Base-by-base conservation (phyloP, 148 eudicot species). In the Polygonum maritimum region DNA sequence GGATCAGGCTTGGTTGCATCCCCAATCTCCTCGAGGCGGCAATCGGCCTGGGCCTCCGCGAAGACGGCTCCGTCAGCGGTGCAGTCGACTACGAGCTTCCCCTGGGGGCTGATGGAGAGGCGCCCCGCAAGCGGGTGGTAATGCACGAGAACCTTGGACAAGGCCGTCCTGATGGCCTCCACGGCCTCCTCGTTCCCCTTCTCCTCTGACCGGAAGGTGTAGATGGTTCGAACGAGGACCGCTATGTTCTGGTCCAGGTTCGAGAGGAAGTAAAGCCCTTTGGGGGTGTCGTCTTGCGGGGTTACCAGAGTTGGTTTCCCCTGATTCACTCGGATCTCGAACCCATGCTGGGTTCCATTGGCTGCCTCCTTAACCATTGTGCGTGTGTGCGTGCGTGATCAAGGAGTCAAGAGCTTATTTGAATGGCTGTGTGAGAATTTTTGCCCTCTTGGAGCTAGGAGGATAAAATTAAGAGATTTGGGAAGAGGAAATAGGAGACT, bases 111-210 rank as follows among this genome's bases (percentile, higher is more conserved):
- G 35, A 83, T 81, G 1, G 81, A 81, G 0, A 88, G 84, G 31
- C 89, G 79, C 40, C 91, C 91, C 0, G 86, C 86, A 40, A 88
- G 76, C 0, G 91, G 91, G 77, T 88, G 86, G 78, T 79, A 85
- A 3, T 81, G 75, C 19, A 88, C 88, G 15, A 88, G 79, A 48
- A 84, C 49, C 86, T 78, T 88, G 3, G 81, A 76, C 10, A 88
- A 57, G 36, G 90, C 80, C 0, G 76, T 80, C 71, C 58, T 84
- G 8, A 83, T 69, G 16, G 78, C 79, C 40, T 77, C 71, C 1
- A 48, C 75, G 0, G 84, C 87, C 44, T 14, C 48, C 36, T 80
- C 85, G 69, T 86, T 84, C 6, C 86, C 78, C 60, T 52, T 83
- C 5, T 83, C 78, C 18, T 77, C 76, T 19, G 86, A 75, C 73